Evolutionary conservation across 2,329 filamentous ascomycete species (phyloP).

Genomic region (Sordariomycetes sp.): DNA sequence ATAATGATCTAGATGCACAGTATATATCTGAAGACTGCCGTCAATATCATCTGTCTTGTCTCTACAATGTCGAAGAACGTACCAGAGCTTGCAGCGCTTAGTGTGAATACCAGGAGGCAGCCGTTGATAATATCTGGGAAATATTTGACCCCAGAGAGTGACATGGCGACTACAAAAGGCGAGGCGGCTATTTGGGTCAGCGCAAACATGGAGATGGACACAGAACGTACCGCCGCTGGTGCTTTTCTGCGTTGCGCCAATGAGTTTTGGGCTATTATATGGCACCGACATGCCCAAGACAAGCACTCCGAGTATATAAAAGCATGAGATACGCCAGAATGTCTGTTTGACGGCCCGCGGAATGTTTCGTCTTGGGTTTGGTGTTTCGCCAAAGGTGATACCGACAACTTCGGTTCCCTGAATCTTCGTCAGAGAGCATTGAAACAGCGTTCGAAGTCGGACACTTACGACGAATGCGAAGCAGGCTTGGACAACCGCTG

Average conservation of each 20-base stretch:
- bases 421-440: constrained; percentile 10
- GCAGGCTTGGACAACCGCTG: too few species aligned
- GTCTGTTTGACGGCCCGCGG: constrained; percentile 13
- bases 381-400: constrained; percentile 12
- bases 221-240: constrained; percentile 10
- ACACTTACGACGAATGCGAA: too few species aligned
- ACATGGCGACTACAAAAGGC: constrained; percentile 14
- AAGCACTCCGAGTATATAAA: constrained; percentile 14
- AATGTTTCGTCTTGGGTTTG: constrained; percentile 13
- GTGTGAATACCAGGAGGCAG: constrained; percentile 12
- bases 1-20: constrained; percentile 34
- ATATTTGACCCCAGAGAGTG: constrained; percentile 9
- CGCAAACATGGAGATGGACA: too few species aligned
- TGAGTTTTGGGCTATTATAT: constrained; percentile 15
- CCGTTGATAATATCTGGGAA: constrained; percentile 14
- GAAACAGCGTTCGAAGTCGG: too few species aligned
- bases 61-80: too few species aligned
- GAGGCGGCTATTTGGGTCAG: too few species aligned
- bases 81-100: constrained; percentile 37
- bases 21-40: too few species aligned
- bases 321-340: constrained; percentile 14
- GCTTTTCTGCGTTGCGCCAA: constrained; percentile 13
- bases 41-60: too few species aligned
- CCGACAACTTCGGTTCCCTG: constrained; percentile 9
- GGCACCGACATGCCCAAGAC: constrained; percentile 15